These are phyloP conservation scores for Blastocystis sp. DNA, from an alignment of 352 stramenopile species.

Conservation along the genomic window DNA sequence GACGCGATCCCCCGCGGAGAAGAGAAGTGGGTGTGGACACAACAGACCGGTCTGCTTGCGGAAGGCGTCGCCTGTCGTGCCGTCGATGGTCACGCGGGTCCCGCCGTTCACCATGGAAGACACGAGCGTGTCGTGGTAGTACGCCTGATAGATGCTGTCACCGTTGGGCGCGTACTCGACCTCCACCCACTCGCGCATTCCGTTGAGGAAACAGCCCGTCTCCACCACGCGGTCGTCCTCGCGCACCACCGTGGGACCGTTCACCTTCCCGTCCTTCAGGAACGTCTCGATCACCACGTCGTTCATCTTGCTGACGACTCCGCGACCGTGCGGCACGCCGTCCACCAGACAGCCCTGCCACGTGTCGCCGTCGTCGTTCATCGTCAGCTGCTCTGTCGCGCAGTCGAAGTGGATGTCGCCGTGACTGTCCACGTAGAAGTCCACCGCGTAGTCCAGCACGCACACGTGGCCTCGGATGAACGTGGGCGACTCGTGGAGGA, in stretches of 20 bases:
- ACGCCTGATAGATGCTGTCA: not conserved
- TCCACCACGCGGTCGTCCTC: not conserved
- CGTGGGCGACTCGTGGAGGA: not conserved
- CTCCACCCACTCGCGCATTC: not conserved
- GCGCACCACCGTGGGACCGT: not conserved
- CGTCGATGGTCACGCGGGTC: not conserved
- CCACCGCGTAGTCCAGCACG: not conserved
- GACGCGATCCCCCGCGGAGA: not conserved
- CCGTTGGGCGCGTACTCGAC: not conserved
- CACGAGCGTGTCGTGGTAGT: not conserved
- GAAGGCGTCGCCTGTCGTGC: not conserved
- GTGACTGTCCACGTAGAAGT: conserved; percentile 20
- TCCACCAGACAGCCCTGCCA: not conserved
- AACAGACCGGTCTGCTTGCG: not conserved
- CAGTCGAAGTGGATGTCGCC: not conserved
- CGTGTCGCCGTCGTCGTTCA: not conserved
- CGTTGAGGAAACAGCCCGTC: not conserved
- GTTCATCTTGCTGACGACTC: not conserved
- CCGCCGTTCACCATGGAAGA: not conserved
- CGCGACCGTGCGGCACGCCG: not conserved
- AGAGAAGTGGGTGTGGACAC: not conserved
- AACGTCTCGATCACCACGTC: not conserved
- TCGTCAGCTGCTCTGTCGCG: not conserved
- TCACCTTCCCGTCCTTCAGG: not conserved
- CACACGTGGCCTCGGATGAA: not conserved